phyloP scores from a whole-genome alignment of 208 protist genomes.

The Novymonas esmeraldas region DNA sequence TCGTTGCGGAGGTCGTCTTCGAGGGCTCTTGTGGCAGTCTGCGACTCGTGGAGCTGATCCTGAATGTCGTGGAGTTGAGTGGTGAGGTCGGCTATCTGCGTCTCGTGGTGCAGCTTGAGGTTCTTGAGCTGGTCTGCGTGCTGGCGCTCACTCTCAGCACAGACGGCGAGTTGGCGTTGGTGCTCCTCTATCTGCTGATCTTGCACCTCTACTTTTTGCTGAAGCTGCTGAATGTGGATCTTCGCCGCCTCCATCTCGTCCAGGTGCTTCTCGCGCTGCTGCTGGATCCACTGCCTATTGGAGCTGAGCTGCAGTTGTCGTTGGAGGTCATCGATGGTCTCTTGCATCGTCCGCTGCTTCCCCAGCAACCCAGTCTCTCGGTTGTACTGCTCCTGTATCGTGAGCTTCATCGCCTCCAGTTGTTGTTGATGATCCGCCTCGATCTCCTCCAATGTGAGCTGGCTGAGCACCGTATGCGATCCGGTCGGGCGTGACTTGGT shows the following conservation, averaged over 20 bases:
- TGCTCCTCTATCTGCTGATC: slow-evolving; percentile 15
- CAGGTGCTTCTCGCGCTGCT: slow-evolving; percentile 42
- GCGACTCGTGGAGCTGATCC: background rate
- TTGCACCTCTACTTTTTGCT: slow-evolving; percentile 10
- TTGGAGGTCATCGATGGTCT: slow-evolving; percentile 44
- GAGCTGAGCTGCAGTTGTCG: slow-evolving; percentile 36
- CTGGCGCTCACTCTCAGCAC: background rate
- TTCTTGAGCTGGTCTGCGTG: background rate
- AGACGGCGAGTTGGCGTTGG: slow-evolving; percentile 5
- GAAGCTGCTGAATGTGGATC: slow-evolving; percentile 16
- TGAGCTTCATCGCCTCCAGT: slow-evolving; percentile 59
- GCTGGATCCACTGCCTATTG: slow-evolving; percentile 44
- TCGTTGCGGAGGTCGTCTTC: background rate
- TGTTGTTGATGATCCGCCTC: slow-evolving; percentile 71
- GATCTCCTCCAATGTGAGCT: slow-evolving; percentile 54
- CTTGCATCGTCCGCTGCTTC: slow-evolving; percentile 36
- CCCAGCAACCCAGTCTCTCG: slow-evolving; percentile 40
- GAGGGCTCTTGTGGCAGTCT: too few species aligned
- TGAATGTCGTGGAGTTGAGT: background rate
- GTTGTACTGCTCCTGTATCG: slow-evolving; percentile 52
- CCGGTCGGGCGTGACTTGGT: slow-evolving; percentile 31
- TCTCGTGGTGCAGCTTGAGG: slow-evolving; percentile 19
- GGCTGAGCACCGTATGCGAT: slow-evolving; percentile 30
- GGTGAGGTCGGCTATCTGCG: background rate
- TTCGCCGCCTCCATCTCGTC: slow-evolving; percentile 38